Base-by-base conservation (phyloP, 345 rosid genomes). In the Citrus maxima region DNA sequence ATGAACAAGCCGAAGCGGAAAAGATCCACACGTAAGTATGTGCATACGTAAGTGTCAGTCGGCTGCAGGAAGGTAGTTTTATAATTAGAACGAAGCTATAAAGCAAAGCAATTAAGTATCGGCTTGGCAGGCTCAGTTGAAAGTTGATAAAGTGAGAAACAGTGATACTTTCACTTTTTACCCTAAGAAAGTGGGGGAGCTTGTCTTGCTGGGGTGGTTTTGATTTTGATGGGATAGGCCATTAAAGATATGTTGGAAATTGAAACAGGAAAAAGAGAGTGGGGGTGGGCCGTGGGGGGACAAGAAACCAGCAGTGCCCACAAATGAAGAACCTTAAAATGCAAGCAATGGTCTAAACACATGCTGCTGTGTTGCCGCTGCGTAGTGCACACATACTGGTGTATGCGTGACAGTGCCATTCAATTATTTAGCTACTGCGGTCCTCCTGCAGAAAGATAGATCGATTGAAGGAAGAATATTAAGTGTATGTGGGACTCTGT, bases 311-410 rank as follows among this genome's bases (percentile, higher is more conserved):
- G 51, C 58, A 54, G 7, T 54, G 66, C 28, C 79, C 67, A 67
- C n/a, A 56, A 51, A 22, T 38, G 77, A 32, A 65, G 82, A 65
- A 75, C 80, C 85, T 71, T 82, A 75, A 75, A 79, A 40, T 59
- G 80, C 80, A 82, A 82, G 82, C 79, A 82, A 79, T 75, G 73
- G 82, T 67, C 46, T 62, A 22, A 42, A 51, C 28, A 66, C 55
- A 18, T 21, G 70, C 28, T 34, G 46, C 70, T 66, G 46, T 65
- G 37, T 13, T 66, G 70, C 46, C 4, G 70, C 49, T 21, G 14
- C 22, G 1, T 10, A n/a, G 18, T 21, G 14, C 37, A 22, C 6
- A 7, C 24, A 16, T 19, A 5, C 55, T 16, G 27, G 22, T 24
- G 10, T 51, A 5, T 54, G 19, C 10, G 12, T 55, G 74, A 72